A percentile compares a stretch with the other conserved stretches of the same genome.
These are phyloP conservation scores for Coelastrella sp. DNA, from an alignment of 139 green algal species.

Conservation along the genomic window DNA sequence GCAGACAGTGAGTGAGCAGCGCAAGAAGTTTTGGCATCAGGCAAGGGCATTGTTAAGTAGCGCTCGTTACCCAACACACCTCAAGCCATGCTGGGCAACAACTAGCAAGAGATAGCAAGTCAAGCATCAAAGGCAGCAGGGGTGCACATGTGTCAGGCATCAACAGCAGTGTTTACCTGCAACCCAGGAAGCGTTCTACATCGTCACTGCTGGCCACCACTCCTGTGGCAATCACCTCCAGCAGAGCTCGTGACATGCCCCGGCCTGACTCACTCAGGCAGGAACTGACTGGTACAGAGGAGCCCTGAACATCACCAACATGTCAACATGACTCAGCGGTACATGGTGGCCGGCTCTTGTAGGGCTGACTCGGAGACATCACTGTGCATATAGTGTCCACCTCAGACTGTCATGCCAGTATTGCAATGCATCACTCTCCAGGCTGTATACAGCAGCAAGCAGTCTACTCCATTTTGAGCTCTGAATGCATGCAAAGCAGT, in stretches of 20 bases:
- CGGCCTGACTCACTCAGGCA: constrained; percentile 71
- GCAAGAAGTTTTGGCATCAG: too few relatives aligned
- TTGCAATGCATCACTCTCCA: too few relatives aligned
- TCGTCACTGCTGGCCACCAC: constrained; percentile 70
- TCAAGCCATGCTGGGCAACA: too few relatives aligned
- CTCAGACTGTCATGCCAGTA: neutral
- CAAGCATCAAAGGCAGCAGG: too few relatives aligned
- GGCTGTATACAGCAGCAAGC: too few relatives aligned
- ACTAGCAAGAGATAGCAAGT: too few relatives aligned
- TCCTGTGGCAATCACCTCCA: constrained; percentile 80
- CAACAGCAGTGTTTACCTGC: constrained; percentile 5
- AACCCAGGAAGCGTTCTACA: constrained; percentile 78
- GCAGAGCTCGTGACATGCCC: constrained; percentile 85
- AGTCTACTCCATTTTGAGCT: too few relatives aligned
- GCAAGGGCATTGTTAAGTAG: too few relatives aligned
- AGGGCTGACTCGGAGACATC: neutral
- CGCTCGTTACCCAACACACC: too few relatives aligned
- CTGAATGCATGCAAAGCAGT: too few relatives aligned
- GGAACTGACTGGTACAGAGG: constrained; percentile 59
- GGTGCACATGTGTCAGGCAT: neutral
- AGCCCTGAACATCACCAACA: constrained; percentile 18
- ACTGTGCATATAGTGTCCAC: neutral
- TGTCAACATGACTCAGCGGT: neutral
- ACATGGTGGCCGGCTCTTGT: neutral
- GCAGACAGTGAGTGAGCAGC: neutral